Base-by-base conservation (phyloP, 345 rosid genomes). In the Arabis alpina region DNA sequence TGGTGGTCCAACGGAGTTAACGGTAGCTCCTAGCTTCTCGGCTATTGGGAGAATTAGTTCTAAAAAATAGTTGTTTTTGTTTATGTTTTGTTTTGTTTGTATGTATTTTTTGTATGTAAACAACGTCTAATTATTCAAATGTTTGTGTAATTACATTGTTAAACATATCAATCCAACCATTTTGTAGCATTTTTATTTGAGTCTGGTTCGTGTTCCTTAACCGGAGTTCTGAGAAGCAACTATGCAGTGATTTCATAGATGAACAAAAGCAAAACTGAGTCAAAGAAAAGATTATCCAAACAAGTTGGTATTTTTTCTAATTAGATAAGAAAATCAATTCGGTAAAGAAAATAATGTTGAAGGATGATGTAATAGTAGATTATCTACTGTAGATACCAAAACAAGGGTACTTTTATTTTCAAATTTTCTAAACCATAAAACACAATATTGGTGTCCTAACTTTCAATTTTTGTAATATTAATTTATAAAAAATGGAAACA, bases 11-110 rank as follows among this genome's bases (percentile, higher is more conserved):
- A 19, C 72, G 5, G 25, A 65, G 0, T 24, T 76, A 47, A 51
- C 63, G 7, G 49, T 61, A 36, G 72, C 81, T 69, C 84, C 84
- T 42, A 84, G 84, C 63, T 75, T 84, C 70, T 41, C 85, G 42
- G 11, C 77, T 19, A 87, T 74, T 7, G 80, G 71, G 15, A 81
- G 80, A 65, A 64, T 72, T 54, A 80, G 81, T 76, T 68, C 65
- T 47, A 59, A 40, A 6, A 80, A 48, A 34, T 66, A 70, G 71
- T 61, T 9, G 9, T 14, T 5, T 25, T 0, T 2, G 6, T 32
- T 32, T 4, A 0, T n/a, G n/a, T n/a, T n/a, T n/a, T n/a, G n/a
- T 32, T 32, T 32, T 32, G 6, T 5, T 32, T 5, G 7, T 6
- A 32, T 32, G 36, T 36, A 40, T n/a, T 4, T 25, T 24, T 32